phyloP scores from a whole-genome alignment of 129 eudicot species.

The Artemisia tridentata region DNA sequence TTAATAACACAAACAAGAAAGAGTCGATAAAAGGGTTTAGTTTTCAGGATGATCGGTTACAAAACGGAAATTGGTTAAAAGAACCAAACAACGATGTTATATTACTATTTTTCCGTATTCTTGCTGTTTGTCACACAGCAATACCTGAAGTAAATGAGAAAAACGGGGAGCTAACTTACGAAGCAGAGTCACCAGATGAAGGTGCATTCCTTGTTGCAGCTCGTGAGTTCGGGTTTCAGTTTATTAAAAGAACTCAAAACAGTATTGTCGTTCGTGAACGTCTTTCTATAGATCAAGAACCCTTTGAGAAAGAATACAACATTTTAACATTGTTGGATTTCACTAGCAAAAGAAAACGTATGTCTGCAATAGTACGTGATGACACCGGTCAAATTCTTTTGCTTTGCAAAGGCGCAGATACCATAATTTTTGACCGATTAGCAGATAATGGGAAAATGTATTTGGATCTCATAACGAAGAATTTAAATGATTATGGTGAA shows the following conservation, averaged over 20 bases:
- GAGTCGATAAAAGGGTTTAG: conserved; percentile 52
- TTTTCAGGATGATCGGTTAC: conserved; percentile 53
- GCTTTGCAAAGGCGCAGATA: conserved; percentile 84
- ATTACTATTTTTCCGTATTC: conserved; percentile 54
- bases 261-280: conserved; percentile 52
- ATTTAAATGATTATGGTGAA: conserved; percentile 60
- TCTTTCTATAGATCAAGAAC: conserved; percentile 33
- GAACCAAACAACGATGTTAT: conserved; percentile 44
- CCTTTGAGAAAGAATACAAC: conserved; percentile 50
- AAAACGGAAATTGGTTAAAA: conserved; percentile 46
- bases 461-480: conserved; percentile 47
- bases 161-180: conserved; percentile 48
- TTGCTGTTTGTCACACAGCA: conserved; percentile 76
- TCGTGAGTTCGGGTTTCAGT: conserved; percentile 71
- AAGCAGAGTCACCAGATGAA: conserved; percentile 89
- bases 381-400: conserved; percentile 56
- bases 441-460: conserved; percentile 51
- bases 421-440: conserved; percentile 62
- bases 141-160: conserved; percentile 54
- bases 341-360: conserved; percentile 72
- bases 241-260: conserved; percentile 57
- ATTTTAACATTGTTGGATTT: conserved; percentile 63
- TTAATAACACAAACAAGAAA: conserved; percentile 9
- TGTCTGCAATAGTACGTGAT: conserved; percentile 60
- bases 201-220: conserved; percentile 75